These are phyloP conservation scores for Tylopilus felleus DNA, from an alignment of 768 basidiomycete genomes.

Conservation along the genomic window DNA sequence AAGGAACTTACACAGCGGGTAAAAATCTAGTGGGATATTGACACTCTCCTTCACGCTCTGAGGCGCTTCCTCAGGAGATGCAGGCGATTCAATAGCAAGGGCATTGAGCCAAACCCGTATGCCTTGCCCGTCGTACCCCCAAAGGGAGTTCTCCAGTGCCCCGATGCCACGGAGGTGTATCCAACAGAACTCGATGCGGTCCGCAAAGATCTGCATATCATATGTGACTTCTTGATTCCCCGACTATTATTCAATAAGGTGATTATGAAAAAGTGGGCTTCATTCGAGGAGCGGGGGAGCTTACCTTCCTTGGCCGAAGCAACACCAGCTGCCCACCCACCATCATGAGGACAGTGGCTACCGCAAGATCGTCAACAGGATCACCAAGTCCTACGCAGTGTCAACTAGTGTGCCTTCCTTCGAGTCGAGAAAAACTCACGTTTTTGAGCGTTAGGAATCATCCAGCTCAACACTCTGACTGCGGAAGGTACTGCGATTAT, in stretches of 20 bases:
- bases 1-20: conserved; percentile 75
- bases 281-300: conserved; percentile 5
- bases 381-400: conserved; percentile 79
- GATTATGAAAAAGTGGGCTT: neutral
- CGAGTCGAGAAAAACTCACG: conserved; percentile 48
- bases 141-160: conserved; percentile 92
- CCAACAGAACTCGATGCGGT: conserved; percentile 98
- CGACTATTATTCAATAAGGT: conserved; percentile 46
- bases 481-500: conserved; percentile 81
- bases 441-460: conserved; percentile 91
- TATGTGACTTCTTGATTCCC: conserved; percentile 89
- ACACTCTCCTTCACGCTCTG: conserved; percentile 87
- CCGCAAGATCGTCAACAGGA: conserved; percentile 86
- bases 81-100: conserved; percentile 74
- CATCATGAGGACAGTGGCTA: conserved; percentile 94
- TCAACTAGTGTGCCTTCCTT: conserved; percentile 6
- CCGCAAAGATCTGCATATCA: conserved; percentile 95
- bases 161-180: conserved; percentile 93
- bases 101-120: conserved; percentile 97
- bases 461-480: conserved; percentile 93
- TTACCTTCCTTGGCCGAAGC: conserved; percentile 82
- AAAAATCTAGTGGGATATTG: conserved; percentile 89
- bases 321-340: conserved; percentile 90
- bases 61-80: conserved; percentile 33
- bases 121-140: conserved; percentile 91